phyloP scores from a whole-genome alignment of 179 eudicot species.

The Carnegiea gigantea region DNA sequence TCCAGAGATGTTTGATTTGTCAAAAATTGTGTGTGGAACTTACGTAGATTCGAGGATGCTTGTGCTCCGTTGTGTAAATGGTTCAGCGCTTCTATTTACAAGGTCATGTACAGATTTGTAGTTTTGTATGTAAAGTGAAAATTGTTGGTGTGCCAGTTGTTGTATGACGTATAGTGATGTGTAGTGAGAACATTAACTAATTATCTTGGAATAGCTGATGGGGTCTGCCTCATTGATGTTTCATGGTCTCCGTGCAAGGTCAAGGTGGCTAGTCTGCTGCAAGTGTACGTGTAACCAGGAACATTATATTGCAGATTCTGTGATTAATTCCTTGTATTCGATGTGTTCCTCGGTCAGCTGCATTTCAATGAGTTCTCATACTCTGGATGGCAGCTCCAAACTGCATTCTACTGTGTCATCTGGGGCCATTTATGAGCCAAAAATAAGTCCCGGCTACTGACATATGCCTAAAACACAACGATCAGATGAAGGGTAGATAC shows the following conservation, averaged over 20 bases:
- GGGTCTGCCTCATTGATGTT: not conserved
- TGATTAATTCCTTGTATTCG: not conserved
- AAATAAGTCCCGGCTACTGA: too few species aligned
- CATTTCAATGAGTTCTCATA: too few species aligned
- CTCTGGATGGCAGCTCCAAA: too few species aligned
- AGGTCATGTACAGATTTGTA: slow-evolving; percentile 48
- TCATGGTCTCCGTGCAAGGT: not conserved
- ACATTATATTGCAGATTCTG: not conserved
- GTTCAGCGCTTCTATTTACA: slow-evolving; percentile 83
- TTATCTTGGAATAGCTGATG: not conserved
- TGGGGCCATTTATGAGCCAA: too few species aligned
- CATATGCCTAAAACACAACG: too few species aligned
- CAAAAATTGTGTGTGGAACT: slow-evolving; percentile 89
- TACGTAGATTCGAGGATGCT: slow-evolving; percentile 82
- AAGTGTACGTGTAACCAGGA: not conserved
- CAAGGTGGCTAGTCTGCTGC: not conserved
- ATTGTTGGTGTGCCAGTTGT: too few species aligned
- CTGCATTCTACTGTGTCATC: too few species aligned
- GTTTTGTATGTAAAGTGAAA: slow-evolving; percentile 1
- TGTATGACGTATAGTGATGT: not conserved
- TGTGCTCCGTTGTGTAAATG: slow-evolving; percentile 74
- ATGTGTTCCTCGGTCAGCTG: not conserved
- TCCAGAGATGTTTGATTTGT: slow-evolving; percentile 88
- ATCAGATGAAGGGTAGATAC: too few species aligned
- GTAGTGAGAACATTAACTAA: not conserved